A percentile compares a stretch with the other conserved stretches of the same genome.
Evolutionary conservation across 108 stramenopile genomes (phyloP).

Genomic region (Pseudonitzschia delicatissima): DNA sequence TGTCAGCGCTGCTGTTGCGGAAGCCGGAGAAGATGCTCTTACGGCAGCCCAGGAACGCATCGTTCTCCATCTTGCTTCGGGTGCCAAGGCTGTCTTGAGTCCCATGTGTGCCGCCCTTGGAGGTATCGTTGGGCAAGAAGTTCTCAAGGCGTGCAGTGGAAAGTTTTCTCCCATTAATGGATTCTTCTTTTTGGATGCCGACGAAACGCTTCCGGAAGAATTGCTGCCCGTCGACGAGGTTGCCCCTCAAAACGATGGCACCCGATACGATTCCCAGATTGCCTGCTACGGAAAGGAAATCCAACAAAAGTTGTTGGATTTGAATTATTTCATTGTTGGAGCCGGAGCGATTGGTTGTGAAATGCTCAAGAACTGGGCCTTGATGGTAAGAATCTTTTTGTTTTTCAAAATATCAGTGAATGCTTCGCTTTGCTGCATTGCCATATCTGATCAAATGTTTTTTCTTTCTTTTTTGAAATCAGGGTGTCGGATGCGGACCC

Average conservation of each 20-base stretch:
- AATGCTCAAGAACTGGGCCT: constrained; percentile 99
- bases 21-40: constrained; percentile 38
- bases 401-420: no score
- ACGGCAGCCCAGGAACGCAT: constrained; percentile 51
- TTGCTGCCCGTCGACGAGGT: constrained; percentile 62
- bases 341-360: constrained; percentile 99
- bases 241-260: constrained; percentile 44
- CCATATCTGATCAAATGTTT: neutral
- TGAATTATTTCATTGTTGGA: constrained; percentile 93
- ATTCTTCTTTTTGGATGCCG: constrained; percentile 96
- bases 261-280: constrained; percentile 83
- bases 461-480: neutral
- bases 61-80: constrained; percentile 74
- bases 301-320: constrained; percentile 68
- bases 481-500: constrained; percentile 83
- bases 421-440: neutral
- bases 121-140: constrained; percentile 98
- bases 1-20: constrained; percentile 48
- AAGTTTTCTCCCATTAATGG: constrained; percentile 97
- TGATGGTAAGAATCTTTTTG: constrained; percentile 62
- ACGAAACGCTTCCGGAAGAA: constrained; percentile 90
- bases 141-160: constrained; percentile 97
- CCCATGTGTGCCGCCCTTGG: constrained; percentile 97
- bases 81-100: constrained; percentile 79
- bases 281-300: constrained; percentile 81